Percentiles rank a stretch among this genome's conserved stretches.
Conservation (phyloP, 352 stramenopile genomes). For the Phytophthora idaei region DNA sequence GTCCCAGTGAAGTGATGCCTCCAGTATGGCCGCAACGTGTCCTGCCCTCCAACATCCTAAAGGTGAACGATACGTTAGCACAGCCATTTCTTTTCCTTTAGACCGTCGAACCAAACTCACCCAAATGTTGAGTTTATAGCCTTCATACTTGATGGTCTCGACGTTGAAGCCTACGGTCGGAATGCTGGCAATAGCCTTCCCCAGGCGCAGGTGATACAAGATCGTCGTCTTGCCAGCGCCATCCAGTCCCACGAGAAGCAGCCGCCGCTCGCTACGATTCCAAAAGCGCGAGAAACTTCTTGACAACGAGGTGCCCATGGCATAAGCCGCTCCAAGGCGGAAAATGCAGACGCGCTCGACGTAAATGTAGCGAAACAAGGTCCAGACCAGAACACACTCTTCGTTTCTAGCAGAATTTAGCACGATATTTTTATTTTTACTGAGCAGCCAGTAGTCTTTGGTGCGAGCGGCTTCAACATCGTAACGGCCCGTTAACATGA, state of each 20-base stretch:
- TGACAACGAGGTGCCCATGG: constrained; percentile 78
- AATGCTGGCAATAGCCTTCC: constrained; percentile 81
- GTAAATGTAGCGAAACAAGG: neutral
- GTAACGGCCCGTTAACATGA: constrained; percentile 16
- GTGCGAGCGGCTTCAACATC: constrained; percentile 12
- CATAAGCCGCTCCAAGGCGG: constrained; percentile 33
- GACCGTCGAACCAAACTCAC: constrained; percentile 27
- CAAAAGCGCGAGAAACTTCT: constrained; percentile 68
- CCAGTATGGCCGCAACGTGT: constrained; percentile 83
- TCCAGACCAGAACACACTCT: neutral
- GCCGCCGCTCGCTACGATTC: constrained; percentile 77
- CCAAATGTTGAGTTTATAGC: constrained; percentile 84
- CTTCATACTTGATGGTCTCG: constrained; percentile 74
- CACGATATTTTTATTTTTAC: constrained; percentile 27
- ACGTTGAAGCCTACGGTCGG: constrained; percentile 86
- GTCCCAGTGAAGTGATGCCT: constrained; percentile 87
- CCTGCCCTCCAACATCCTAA: constrained; percentile 82
- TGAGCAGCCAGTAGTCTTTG: too few relatives aligned
- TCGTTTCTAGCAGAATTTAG: neutral
- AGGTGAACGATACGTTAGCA: neutral
- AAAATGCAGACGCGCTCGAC: constrained; percentile 12
- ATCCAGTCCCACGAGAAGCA: constrained; percentile 81
- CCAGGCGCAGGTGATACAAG: constrained; percentile 77
- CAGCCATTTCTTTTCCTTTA: neutral
- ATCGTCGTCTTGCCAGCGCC: constrained; percentile 84